Evolutionary conservation across 805 yeast genomes (phyloP), one percentile per base, ranked within the genome.

Genomic region (Metschnikowia dekortorum): DNA sequence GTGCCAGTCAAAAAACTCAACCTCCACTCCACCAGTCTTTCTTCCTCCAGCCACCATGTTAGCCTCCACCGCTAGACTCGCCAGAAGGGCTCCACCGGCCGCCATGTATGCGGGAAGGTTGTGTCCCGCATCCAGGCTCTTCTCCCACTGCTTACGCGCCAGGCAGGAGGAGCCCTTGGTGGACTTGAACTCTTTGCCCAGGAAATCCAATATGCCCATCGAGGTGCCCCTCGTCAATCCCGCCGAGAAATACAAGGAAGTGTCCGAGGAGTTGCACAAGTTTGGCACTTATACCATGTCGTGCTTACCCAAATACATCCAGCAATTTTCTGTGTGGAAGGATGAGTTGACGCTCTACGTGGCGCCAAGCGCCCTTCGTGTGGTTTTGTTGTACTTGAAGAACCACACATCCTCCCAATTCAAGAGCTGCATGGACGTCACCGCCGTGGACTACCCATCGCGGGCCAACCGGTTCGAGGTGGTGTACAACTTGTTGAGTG

Each of bases 251-350:
- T 87, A 83, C 70, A 73, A 73, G 61, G 87, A 79, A 56, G 83
- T 80, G 52, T 67, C 69, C 47, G 91, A 83, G 63, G 89, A 85
- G 57, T 75, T 88, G 54, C 95, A 87, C 73, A 81, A 82, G 69
- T 89, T 86, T 67, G 96, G 96, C 29, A 78, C 81, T 49, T 89
- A 89, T 64, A 66, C 89, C 56, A 84, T 85, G 78, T 78, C 88
- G 8, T 80, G 87, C 55, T 64, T 89, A 71, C 96, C 96, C 44
- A 89, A 87, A 68, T 87, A 73, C 63, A 78, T 89, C 54, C 95
- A 89, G 71, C 85, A 85, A 66, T 89, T 87, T 61, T 76, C 88
- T 6, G 96, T 89, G 44, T 89, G 96, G 96, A 89, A 89, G 69
- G 95, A 89, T 65, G 96, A 89, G 70, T 79, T 89, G 66, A 80